phyloP scores from a whole-genome alignment of 225 moss, liverwort and hornwort species.

The Rhytidiadelphus loreus region DNA sequence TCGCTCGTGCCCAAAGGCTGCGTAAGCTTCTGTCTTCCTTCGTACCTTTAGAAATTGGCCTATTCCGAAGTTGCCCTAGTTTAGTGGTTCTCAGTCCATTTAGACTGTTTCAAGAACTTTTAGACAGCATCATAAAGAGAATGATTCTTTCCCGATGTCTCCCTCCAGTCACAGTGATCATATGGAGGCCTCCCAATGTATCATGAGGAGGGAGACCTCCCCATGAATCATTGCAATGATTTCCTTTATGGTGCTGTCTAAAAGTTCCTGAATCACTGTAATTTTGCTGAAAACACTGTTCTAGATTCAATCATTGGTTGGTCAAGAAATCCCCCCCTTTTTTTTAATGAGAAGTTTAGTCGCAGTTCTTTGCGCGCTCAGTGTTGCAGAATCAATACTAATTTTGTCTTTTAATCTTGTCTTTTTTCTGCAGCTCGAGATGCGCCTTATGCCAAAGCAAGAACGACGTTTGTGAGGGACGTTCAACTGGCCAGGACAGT shows the following conservation, averaged over 20 bases:
- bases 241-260: not conserved
- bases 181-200: not conserved
- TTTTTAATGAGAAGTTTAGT: not conserved
- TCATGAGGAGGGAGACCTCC: not conserved
- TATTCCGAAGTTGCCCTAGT: not conserved
- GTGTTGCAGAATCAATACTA: not conserved
- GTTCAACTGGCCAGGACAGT: conserved; percentile 37
- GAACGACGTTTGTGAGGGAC: conserved; percentile 37
- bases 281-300: not conserved
- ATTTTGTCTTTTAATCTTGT: not conserved
- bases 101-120: not conserved
- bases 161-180: not conserved
- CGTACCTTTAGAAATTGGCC: not conserved
- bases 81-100: not conserved
- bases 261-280: not conserved
- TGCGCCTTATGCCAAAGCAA: conserved; percentile 33
- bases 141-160: not conserved
- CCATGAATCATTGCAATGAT: not conserved
- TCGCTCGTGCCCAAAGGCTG: conserved; percentile 37
- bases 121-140: not conserved
- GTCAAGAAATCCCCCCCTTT: not conserved
- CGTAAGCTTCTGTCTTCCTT: conserved; percentile 13
- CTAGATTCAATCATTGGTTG: not conserved
- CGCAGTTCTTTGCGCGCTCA: not conserved
- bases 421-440: conserved; percentile 22